These are phyloP conservation scores for Apiotrichum porosum DNA, from an alignment of 1,284 basidiomycete species.

Conservation along the genomic window DNA sequence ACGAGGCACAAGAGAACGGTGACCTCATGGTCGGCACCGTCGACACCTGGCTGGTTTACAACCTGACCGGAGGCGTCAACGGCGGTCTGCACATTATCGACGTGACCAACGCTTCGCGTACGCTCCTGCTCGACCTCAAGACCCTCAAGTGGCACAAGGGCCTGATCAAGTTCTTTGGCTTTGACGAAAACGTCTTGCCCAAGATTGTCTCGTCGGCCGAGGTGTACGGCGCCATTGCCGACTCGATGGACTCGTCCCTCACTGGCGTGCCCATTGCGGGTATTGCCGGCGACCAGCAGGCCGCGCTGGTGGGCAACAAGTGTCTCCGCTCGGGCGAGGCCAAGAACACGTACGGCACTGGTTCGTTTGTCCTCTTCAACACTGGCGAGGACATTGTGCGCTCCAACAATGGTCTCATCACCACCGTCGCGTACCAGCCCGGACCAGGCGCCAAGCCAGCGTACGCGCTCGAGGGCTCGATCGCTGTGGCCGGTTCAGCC, in stretches of 20 bases:
- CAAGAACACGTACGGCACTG: conserved; percentile 93
- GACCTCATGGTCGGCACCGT: conserved; percentile 88
- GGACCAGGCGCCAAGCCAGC: conserved; percentile 71
- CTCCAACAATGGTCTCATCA: conserved; percentile 80
- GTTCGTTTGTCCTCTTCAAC: conserved; percentile 86
- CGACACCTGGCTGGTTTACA: conserved; percentile 79
- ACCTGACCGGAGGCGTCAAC: conserved; percentile 72
- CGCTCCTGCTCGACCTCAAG: conserved; percentile 79
- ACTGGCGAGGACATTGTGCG: conserved; percentile 82
- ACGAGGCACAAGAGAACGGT: conserved; percentile 73
- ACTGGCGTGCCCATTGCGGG: conserved; percentile 80
- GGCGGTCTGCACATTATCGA: conserved; percentile 78
- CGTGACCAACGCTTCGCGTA: conserved; percentile 92
- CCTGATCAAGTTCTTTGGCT: conserved; percentile 80
- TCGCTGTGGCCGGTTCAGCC: conserved; percentile 90
- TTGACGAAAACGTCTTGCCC: conserved; percentile 74
- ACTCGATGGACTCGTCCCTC: conserved; percentile 57
- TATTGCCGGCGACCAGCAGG: conserved; percentile 94
- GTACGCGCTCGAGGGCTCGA: conserved; percentile 91
- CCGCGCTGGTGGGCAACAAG: conserved; percentile 95
- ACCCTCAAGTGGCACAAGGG: conserved; percentile 77
- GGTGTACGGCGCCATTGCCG: conserved; percentile 72
- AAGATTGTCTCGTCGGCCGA: conserved; percentile 87
- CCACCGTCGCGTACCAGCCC: conserved; percentile 88
- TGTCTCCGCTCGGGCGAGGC: conserved; percentile 78